A percentile compares a stretch with the other conserved stretches of the same genome.
Evolutionary conservation across 768 basidiomycete species (phyloP).

Genomic region (Naganishia kalamii): DNA sequence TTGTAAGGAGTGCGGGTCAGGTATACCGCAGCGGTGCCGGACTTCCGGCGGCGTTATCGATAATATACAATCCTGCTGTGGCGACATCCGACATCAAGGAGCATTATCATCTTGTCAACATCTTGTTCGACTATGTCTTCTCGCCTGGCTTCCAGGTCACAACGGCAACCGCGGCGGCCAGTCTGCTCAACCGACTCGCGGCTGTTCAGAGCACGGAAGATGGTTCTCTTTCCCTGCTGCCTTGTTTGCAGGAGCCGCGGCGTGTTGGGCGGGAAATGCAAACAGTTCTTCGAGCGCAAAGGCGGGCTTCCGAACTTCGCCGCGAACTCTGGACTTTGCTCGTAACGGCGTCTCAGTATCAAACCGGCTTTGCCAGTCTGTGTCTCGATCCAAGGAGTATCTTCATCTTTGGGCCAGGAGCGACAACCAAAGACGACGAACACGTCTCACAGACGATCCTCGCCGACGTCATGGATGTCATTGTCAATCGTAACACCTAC

Average conservation of each 20-base stretch:
- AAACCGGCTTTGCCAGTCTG: constrained; percentile 9
- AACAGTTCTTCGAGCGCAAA: neutral
- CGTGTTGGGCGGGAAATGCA: neutral
- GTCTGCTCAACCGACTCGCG: neutral
- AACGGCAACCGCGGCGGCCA: constrained; percentile 2
- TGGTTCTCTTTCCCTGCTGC: neutral
- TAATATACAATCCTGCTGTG: neutral
- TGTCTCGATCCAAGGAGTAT: constrained; percentile 2
- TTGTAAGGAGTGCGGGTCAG: neutral
- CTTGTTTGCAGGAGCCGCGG: neutral
- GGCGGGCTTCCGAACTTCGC: neutral
- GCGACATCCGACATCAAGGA: constrained; percentile 3
- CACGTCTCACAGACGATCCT: neutral
- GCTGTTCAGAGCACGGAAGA: constrained; percentile 3
- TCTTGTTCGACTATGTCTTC: constrained; percentile 8
- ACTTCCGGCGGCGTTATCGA: neutral
- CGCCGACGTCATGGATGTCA: neutral
- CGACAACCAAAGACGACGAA: neutral
- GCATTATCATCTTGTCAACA: constrained; percentile 6
- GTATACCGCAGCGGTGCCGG: neutral
- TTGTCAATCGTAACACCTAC: neutral
- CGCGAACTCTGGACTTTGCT: constrained; percentile 12
- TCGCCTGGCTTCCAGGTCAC: neutral
- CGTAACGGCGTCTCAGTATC: neutral
- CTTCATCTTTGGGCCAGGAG: neutral